These are phyloP conservation scores for Fragilaria crotonensis DNA, from an alignment of 108 stramenopile species.

Conservation along the genomic window DNA sequence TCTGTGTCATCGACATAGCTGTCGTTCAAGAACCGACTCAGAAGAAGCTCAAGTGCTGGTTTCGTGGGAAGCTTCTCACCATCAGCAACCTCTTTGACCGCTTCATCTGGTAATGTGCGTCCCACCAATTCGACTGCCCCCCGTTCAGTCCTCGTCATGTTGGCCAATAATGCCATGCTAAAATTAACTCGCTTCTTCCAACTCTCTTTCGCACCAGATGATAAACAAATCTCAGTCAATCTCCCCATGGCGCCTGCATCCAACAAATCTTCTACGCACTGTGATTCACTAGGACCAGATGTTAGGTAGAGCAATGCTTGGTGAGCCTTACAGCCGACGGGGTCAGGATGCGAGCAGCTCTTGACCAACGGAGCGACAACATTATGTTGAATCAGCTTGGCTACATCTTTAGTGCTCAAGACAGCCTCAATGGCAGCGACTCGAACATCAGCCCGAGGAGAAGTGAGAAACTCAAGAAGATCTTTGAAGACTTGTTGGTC, in stretches of 20 bases:
- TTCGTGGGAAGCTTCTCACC: constrained; percentile 24
- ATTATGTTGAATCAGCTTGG: constrained; percentile 21
- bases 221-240: constrained; percentile 58
- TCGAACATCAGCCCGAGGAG: constrained; percentile 31
- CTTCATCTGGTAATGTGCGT: constrained; percentile 60
- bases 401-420: constrained; percentile 10
- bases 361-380: constrained; percentile 22
- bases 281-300: constrained; percentile 25
- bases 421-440: constrained; percentile 40
- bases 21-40: constrained; percentile 47
- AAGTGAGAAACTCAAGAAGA: constrained; percentile 28
- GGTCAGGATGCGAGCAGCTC: constrained; percentile 12
- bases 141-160: constrained; percentile 61
- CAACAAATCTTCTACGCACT: constrained; percentile 46
- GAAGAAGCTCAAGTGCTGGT: constrained; percentile 59
- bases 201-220: constrained; percentile 10
- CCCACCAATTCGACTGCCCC: constrained; percentile 75
- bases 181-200: constrained; percentile 56
- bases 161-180: constrained; percentile 66
- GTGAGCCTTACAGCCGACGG: constrained; percentile 8
- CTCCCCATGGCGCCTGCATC: constrained; percentile 39
- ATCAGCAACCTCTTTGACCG: constrained; percentile 19
- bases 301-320: constrained; percentile 28
- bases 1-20: constrained; percentile 23
- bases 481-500: constrained; percentile 24